Evolutionary conservation across 345 rosid genomes (phyloP), one percentile per base, ranked within the genome.

Genomic region (Acer campestre): DNA sequence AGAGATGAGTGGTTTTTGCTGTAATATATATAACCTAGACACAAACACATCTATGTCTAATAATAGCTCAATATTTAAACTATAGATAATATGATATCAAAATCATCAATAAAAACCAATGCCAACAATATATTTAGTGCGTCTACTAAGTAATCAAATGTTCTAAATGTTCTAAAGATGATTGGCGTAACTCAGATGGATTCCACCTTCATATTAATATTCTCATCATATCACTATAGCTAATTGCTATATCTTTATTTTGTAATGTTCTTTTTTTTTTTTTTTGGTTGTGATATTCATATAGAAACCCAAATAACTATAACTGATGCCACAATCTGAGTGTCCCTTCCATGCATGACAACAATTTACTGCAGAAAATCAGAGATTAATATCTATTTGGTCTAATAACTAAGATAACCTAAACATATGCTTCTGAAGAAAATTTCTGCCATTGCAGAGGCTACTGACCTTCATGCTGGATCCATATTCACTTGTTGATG

Each of bases 401-500:
- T 58, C 25, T 56, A 22, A 71, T n/a, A 56, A 42, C 71, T 22
- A 12, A 61, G 61, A n/a, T 35, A 44, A 49, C n/a, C 22, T 7
- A 20, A 29, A 66, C 61, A 10, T 4, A 44, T 22, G 42, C 23
- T 73, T 44, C 20, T 49, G 35, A 25, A 64, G 64, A 67, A 61
- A 58, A 78, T 40, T 22, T 61, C 27, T 29, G 48, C 61, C 68
- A 78, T 65, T 65, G 48, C 48, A 63, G 69, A 69, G 63, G 84
- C 40, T 65, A 80, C 87, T 77, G 53, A 93, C 99, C 99, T 90
- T 92, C 82, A 83, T 82, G 89, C 91, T 86, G 74, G 93, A 83
- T 76, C 91, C 94, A 84, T 55, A 85, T 81, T 88, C 94, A 71
- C 85, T 90, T 27, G 91, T 79, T 70, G 95, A 86, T 81, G 90